Base-by-base conservation (phyloP, 1,284 basidiomycete species). In the Ganoderma boninense region DNA sequence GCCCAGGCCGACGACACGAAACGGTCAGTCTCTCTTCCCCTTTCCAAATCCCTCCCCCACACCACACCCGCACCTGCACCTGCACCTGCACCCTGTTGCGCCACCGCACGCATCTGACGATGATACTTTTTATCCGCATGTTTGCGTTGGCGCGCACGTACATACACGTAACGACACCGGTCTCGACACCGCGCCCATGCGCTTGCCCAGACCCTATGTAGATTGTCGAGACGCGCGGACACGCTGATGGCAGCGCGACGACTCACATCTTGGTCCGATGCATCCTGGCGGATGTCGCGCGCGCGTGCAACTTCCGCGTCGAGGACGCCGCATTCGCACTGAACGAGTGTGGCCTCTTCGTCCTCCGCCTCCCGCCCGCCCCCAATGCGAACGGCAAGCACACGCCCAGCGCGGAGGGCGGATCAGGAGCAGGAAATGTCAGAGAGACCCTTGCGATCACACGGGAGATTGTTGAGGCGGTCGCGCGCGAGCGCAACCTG, bases 271-370 rank as follows among this genome's bases (percentile, higher is more conserved):
- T 87, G 59, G 85, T 94, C 18, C 83, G 82, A 26, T 92, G 93
- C 76, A 90, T 92, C 14, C 85, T 96, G 18, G 83, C 84, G 16
- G 89, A 94, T 42, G 88, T 98, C 68, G 91, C 95, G 4, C 84
- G 86, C 14, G 94, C 94, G 16, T 96, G 95, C 56, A 92, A 95
- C 80, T 82, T 99, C 66, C 88, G 95, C 2, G 80, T 90, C 0
- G 96, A 98, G 73, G 97, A 99, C 78, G 89, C 92, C 0, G 92
- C 95, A 0, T 95, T 97, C 79, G 94, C 96, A 0, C 82, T 99
- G 67, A 91, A 93, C 67, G 96, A 98, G 79, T 92, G 94, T 66
- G 96, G 96, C 20, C 83, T 99, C 68, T 84, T 98, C 23, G 82
- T 72, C 10, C 77, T 76, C 43, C 73, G 78, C 35, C 68, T 74